A percentile compares a stretch with the other conserved stretches of the same genome.
These are phyloP conservation scores for Phaeosphaeriaceae sp. DNA, from an alignment of 2,329 filamentous ascomycete species.

Conservation along the genomic window DNA sequence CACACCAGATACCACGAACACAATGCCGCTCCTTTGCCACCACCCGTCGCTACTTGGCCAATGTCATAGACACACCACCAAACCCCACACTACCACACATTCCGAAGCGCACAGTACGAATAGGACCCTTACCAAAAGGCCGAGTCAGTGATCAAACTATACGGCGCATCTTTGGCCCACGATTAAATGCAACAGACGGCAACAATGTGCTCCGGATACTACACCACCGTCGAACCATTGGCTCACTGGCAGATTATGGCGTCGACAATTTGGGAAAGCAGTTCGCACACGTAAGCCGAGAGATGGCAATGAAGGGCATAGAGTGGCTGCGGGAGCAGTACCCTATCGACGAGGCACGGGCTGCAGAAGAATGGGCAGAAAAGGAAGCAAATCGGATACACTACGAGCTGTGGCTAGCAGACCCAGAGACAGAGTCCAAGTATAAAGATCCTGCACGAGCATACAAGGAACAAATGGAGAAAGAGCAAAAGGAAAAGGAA, in stretches of 20 bases:
- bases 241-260: conserved; percentile 49
- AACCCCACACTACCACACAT: conserved; percentile 26
- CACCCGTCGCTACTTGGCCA: conserved; percentile 29
- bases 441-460: conserved; percentile 46
- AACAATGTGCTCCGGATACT: conserved; percentile 48
- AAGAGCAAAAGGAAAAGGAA: conserved; percentile 34
- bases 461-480: conserved; percentile 42
- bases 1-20: conserved; percentile 11
- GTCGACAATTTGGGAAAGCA: conserved; percentile 42
- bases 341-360: conserved; percentile 50
- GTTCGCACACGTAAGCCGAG: conserved; percentile 34
- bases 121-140: conserved; percentile 40
- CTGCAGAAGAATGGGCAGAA: conserved; percentile 49
- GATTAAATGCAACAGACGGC: conserved; percentile 35
- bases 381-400: conserved; percentile 48
- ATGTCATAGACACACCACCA: conserved; percentile 32
- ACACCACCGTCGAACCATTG: conserved; percentile 48
- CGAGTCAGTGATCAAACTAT: conserved; percentile 33
- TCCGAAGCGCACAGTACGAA: conserved; percentile 39
- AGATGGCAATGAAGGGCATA: conserved; percentile 39
- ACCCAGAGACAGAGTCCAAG: conserved; percentile 47
- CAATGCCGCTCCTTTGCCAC: conserved; percentile 35
- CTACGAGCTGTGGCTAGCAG: conserved; percentile 46
- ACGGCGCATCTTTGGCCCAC: conserved; percentile 39
- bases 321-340: conserved; percentile 44